These are phyloP conservation scores for Umbilicus rupestris DNA, from an alignment of 164 flowering plant genomes.

Conservation along the genomic window DNA sequence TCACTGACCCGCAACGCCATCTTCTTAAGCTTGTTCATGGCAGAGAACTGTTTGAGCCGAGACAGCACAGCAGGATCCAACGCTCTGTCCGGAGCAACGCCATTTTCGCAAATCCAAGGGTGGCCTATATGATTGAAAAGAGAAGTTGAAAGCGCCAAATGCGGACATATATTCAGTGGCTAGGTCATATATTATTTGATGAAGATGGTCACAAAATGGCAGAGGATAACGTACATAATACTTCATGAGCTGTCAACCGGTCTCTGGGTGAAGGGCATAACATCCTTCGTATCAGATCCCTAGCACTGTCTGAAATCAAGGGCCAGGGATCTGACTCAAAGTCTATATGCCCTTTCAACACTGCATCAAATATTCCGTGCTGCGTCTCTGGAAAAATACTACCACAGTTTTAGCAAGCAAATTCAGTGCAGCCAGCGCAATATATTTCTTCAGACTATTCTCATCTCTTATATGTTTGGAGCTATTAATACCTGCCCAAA, in stretches of 20 bases:
- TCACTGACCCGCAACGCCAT: neutral
- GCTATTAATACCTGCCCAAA: neutral
- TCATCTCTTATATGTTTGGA: no score
- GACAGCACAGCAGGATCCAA: no score
- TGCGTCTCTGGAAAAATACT: neutral
- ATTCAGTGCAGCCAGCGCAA: no score
- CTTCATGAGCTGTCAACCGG: constrained; percentile 2
- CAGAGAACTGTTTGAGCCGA: no score
- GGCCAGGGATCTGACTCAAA: constrained; percentile 5
- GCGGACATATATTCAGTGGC: no score
- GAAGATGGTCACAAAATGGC: no score
- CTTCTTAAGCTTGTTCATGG: no score
- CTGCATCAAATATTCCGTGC: constrained; percentile 7
- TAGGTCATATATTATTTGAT: no score
- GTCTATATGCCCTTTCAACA: constrained; percentile 4
- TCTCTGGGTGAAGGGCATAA: neutral
- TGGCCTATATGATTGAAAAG: neutral
- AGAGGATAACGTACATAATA: neutral
- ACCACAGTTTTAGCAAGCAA: neutral
- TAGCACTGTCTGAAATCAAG: constrained; percentile 6
- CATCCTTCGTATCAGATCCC: neutral
- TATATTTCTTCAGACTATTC: no score
- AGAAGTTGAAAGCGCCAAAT: no score
- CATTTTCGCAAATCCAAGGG: constrained; percentile 2
- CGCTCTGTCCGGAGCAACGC: no score